Evolutionary conservation across 192 early-diverging fungal genomes (phyloP).

Genomic region (Phycomyces nitens): DNA sequence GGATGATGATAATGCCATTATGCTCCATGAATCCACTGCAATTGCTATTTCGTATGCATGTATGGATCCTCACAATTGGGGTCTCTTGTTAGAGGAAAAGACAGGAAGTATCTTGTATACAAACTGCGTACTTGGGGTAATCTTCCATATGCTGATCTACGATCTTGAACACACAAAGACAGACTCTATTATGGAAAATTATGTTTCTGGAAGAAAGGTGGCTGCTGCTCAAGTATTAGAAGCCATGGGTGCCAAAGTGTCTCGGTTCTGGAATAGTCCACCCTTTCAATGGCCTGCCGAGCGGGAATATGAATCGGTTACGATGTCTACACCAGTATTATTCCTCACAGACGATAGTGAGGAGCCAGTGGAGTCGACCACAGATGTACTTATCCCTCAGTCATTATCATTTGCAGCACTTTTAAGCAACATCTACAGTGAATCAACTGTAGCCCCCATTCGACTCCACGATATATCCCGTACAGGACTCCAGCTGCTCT

Average conservation of each 20-base stretch:
- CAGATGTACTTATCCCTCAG: neutral
- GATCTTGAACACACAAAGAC: neutral
- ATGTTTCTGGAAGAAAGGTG: neutral
- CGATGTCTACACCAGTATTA: neutral
- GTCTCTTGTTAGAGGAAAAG: neutral
- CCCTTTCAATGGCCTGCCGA: neutral
- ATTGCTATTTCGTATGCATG: conserved; percentile 10
- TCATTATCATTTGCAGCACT: conserved; percentile 7
- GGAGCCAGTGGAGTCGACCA: neutral
- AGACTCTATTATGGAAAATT: neutral
- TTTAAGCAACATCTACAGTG: neutral
- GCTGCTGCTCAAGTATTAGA: conserved; percentile 13
- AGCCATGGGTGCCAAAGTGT: neutral
- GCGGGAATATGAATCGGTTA: neutral
- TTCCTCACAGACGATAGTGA: conserved; percentile 6
- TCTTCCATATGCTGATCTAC: conserved; percentile 13
- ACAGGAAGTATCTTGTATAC: neutral
- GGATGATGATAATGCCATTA: conserved; percentile 5
- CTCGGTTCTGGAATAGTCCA: neutral
- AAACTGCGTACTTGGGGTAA: conserved; percentile 5
- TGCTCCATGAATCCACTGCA: conserved; percentile 5
- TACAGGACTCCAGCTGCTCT: neutral
- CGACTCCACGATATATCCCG: conserved; percentile 6
- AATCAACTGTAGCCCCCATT: neutral
- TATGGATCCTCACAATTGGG: neutral